Conservation (phyloP, 164 flowering plant species). For the Stephania japonica region DNA sequence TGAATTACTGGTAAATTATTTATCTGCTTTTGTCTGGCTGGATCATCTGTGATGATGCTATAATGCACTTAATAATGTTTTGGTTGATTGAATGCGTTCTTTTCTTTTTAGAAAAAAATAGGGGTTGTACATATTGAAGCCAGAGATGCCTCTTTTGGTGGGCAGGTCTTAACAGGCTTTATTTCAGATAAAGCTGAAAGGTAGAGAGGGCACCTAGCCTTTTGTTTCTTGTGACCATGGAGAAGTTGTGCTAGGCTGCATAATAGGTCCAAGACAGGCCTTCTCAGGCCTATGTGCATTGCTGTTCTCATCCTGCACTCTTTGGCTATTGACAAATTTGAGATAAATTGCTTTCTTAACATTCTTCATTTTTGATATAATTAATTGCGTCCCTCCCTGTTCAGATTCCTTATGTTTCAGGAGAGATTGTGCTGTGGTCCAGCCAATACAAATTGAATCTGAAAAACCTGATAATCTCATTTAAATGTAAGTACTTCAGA, state of each 20-base stretch:
- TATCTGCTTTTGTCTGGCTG: not conserved
- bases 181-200: slow-evolving; percentile 2
- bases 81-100: not conserved
- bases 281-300: not conserved
- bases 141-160: not conserved
- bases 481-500: not conserved
- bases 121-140: not conserved
- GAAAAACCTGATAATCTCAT: not conserved
- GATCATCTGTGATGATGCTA: not conserved
- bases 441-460: not conserved
- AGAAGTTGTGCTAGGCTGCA: not conserved
- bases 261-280: not conserved
- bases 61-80: not conserved
- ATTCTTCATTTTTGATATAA: not conserved
- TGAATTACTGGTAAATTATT: not conserved
- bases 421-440: not conserved
- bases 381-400: not conserved
- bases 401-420: not conserved
- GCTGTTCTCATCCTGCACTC: not conserved
- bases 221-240: not conserved
- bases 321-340: not conserved
- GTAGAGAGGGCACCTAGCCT: slow-evolving; percentile 1
- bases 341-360: not conserved
- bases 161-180: not conserved
- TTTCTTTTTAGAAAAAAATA: not conserved